Base-by-base conservation (phyloP, 177 flowering plant genomes). In the Vitis hybrid region DNA sequence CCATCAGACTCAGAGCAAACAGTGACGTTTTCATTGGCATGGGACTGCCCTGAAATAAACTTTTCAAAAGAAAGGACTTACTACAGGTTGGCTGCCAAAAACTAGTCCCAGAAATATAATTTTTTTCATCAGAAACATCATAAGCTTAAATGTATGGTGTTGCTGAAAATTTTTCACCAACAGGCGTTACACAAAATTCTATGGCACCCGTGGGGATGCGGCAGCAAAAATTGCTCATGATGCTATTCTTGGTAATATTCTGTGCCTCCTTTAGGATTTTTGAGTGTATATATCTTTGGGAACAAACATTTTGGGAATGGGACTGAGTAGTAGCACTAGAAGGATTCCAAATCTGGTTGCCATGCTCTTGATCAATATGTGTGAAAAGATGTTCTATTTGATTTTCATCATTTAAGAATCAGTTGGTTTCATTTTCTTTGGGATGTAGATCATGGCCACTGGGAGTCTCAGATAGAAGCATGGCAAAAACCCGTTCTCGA, bases 161-260 rank as follows among this genome's bases (percentile, higher is more conserved):
- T 60, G 59, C 74, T 80, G 56, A 74, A 14, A 56, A 51, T 26
- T 51, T 10, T 67, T 60, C 56, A 17, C 30, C 23, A 14, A 56
- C 89, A 94, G 99, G 91, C 92, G 98, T 17, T 95, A 95, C 74
- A 90, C 97, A 34, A 90, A 88, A 80, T 95, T 95, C 74, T 95
- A 93, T 77, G 94, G 97, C 57, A 78, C 81, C 68, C 66, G 75
- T 49, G 87, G 87, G 10, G 82, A 83, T 82, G 87, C 97, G 72
- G 98, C 98, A 51, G 87, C 88, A 62, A 67, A 83, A 65, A 85
- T 95, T 75, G 99, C 92, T 59, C 87, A 64, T 83, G 98, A 93
- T 86, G 98, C 96, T 70, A 87, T 95, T 75, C 80, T 81, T 61
- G 93, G 99, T 95, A 86, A 81, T 21, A 12, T 52, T 17, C 23